These are phyloP conservation scores for Pyrenophora graminea DNA, from an alignment of 2,329 filamentous ascomycete genomes.

Conservation along the genomic window DNA sequence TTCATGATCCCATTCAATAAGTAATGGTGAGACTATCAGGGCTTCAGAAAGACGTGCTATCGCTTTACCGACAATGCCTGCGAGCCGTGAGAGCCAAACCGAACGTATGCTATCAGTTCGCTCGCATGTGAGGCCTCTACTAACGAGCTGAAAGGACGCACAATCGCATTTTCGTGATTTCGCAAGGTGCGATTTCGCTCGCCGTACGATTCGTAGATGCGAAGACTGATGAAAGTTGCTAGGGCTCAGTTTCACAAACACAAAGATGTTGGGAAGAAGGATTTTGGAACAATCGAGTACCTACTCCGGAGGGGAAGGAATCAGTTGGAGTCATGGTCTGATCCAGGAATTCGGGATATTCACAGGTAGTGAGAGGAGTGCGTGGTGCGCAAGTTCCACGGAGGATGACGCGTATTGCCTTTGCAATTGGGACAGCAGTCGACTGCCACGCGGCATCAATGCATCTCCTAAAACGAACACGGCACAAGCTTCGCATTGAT, in stretches of 20 bases:
- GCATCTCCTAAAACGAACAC: no score
- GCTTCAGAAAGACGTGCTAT: constrained; percentile 85
- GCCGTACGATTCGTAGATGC: background rate
- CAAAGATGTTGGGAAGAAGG: constrained; percentile 72
- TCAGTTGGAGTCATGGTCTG: constrained; percentile 81
- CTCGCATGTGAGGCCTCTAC: background rate
- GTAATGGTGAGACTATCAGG: constrained; percentile 68
- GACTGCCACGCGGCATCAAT: no score
- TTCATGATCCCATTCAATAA: background rate
- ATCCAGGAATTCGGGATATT: constrained; percentile 74
- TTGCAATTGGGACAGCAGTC: constrained; percentile 9
- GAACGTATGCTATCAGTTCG: constrained; percentile 55
- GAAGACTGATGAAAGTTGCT: constrained; percentile 14
- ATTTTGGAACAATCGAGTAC: constrained; percentile 85
- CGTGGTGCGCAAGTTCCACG: background rate
- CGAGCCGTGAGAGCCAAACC: constrained; percentile 83
- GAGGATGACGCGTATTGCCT: background rate
- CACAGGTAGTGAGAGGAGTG: constrained; percentile 11
- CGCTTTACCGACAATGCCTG: constrained; percentile 84
- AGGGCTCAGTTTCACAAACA: constrained; percentile 80
- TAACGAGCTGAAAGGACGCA: constrained; percentile 51
- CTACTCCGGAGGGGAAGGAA: constrained; percentile 78
- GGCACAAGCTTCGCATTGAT: no score
- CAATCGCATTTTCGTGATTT: constrained; percentile 67
- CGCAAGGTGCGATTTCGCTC: constrained; percentile 56